A percentile compares a stretch with the other conserved stretches of the same genome.
Conservation (phyloP, 805 yeast species). For the Saccharomycopsis amapae region DNA sequence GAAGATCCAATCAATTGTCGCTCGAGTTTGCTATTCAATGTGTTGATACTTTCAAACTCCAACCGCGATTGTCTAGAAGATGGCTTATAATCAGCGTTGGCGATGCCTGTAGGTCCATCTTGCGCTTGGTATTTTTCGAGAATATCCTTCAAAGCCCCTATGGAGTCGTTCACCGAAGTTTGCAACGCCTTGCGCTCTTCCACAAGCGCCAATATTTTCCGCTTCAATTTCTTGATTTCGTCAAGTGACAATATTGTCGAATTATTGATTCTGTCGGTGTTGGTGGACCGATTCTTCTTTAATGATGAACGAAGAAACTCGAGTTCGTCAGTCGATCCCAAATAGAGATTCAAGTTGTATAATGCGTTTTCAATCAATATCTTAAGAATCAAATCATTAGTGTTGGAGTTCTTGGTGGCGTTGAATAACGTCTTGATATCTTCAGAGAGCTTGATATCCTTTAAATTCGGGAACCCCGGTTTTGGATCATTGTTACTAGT, state of each 20-base stretch:
- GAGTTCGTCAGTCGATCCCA: constrained; percentile 11
- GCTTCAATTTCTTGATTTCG: constrained; percentile 19
- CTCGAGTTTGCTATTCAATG: constrained; percentile 17
- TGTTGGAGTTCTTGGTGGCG: constrained; percentile 20
- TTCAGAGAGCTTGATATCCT: constrained; percentile 16
- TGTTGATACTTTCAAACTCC: constrained; percentile 18
- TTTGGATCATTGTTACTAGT: constrained; percentile 4
- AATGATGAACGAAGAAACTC: constrained; percentile 11
- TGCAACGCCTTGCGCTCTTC: constrained; percentile 6
- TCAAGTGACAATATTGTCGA: constrained; percentile 17
- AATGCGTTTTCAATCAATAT: constrained; percentile 40
- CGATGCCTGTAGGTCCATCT: constrained; percentile 1
- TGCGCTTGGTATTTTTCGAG: constrained; percentile 10
- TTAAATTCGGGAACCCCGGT: constrained; percentile 8
- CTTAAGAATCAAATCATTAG: constrained; percentile 27
- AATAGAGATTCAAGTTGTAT: constrained; percentile 24
- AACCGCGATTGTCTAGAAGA: constrained; percentile 13
- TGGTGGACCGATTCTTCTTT: background rate
- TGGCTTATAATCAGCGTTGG: constrained; percentile 7
- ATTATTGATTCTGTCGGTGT: background rate
- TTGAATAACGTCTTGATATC: constrained; percentile 18
- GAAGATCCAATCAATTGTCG: constrained; percentile 16
- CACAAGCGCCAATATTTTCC: background rate
- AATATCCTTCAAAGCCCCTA: constrained; percentile 13
- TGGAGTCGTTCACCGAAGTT: constrained; percentile 2